Evolutionary conservation across 768 basidiomycete species (phyloP).

Genomic region (Russula sp.): DNA sequence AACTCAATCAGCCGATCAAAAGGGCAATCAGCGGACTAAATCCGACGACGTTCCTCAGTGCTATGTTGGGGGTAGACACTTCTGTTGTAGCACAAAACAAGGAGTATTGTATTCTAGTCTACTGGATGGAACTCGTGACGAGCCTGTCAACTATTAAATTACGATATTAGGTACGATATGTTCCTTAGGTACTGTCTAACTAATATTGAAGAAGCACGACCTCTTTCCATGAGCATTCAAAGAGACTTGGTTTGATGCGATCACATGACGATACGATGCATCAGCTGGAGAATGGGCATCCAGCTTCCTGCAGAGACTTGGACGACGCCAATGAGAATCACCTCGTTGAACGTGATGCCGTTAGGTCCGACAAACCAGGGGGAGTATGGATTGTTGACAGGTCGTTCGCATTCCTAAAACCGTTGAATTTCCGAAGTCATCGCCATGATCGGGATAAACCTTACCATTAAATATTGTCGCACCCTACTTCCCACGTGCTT

Average conservation of each 20-base stretch:
- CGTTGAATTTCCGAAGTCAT: slow-evolving; percentile 1
- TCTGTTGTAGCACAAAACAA: background rate
- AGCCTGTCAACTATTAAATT: background rate
- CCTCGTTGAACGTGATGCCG: slow-evolving; percentile 11
- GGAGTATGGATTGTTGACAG: background rate
- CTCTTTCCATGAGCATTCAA: background rate
- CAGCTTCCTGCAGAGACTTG: slow-evolving; percentile 21
- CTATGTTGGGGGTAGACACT: background rate
- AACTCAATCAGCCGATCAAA: background rate
- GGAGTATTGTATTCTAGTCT: slow-evolving; percentile 1
- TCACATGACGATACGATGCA: slow-evolving; percentile 9
- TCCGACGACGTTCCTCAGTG: background rate
- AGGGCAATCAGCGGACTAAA: background rate
- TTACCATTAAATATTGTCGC: slow-evolving; percentile 3
- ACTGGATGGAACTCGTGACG: background rate
- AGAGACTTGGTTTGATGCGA: background rate
- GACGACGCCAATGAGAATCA: slow-evolving; percentile 18
- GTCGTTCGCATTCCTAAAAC: slow-evolving; percentile 10
- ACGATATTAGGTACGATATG: slow-evolving; percentile 1
- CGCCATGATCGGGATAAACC: background rate
- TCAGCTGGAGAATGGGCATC: slow-evolving; percentile 21
- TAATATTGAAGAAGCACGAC: background rate
- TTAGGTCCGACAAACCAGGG: slow-evolving; percentile 4
- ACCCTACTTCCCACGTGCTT: slow-evolving; percentile 17
- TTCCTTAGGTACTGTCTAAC: background rate